These are phyloP conservation scores for Auricularia heimuer DNA, from an alignment of 768 basidiomycete species.

Conservation along the genomic window DNA sequence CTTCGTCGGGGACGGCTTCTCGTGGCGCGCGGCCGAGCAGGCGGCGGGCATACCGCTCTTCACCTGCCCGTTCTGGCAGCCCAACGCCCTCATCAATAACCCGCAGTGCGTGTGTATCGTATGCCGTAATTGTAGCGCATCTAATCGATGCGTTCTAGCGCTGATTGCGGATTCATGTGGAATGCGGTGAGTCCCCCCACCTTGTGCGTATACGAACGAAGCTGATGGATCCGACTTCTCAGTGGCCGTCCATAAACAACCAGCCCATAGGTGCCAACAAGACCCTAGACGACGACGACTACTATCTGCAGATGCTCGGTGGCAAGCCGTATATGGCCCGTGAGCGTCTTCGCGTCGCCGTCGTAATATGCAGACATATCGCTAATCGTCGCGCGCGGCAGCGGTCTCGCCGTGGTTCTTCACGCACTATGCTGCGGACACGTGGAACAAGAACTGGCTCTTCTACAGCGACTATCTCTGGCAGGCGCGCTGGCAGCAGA, in stretches of 20 bases:
- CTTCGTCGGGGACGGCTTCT: background rate
- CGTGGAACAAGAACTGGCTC: constrained; percentile 45
- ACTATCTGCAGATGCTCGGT: background rate
- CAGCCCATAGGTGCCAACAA: background rate
- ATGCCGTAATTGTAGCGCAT: background rate
- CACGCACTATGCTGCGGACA: constrained; percentile 51
- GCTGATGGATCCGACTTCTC: background rate
- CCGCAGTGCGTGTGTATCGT: background rate
- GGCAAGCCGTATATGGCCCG: background rate
- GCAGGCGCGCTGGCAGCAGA: constrained; percentile 52
- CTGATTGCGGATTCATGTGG: background rate
- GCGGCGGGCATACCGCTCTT: background rate
- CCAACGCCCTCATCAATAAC: background rate
- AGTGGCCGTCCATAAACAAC: background rate
- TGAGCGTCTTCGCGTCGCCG: background rate
- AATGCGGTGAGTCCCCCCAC: background rate
- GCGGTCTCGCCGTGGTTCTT: constrained; percentile 64
- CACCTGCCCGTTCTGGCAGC: background rate
- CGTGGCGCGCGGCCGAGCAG: background rate
- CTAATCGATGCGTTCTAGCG: background rate
- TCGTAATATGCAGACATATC: too few relatives aligned
- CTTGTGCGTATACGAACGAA: background rate
- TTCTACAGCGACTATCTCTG: constrained; percentile 38
- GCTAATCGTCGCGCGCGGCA: background rate
- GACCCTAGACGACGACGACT: background rate